phyloP scores from a whole-genome alignment of 805 yeast species.

The Suhomyces sp. region DNA sequence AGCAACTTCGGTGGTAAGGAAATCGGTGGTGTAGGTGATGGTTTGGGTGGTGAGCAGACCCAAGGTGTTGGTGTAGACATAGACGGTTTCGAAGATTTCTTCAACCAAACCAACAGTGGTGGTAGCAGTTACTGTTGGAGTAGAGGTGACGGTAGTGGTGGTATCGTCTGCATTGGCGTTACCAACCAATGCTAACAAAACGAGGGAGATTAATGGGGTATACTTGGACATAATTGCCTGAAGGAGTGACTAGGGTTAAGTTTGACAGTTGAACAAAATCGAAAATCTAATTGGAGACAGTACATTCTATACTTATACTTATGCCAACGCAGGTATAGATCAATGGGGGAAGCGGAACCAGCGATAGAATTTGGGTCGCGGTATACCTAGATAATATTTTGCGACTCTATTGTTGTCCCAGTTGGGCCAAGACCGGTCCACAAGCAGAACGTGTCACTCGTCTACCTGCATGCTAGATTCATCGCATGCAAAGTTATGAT shows the following conservation, averaged over 20 bases:
- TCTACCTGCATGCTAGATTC: too few species aligned
- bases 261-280: slow-evolving; percentile 1
- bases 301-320: slow-evolving; percentile 5
- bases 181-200: slow-evolving; percentile 10
- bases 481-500: too few species aligned
- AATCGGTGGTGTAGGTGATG: slow-evolving; percentile 17
- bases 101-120: slow-evolving; percentile 28
- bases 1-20: slow-evolving; percentile 4
- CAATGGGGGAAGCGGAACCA: too few species aligned
- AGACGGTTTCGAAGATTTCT: slow-evolving; percentile 26
- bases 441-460: too few species aligned
- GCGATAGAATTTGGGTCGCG: too few species aligned
- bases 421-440: too few species aligned
- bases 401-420: too few species aligned
- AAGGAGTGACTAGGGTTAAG: slow-evolving; percentile 4
- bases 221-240: slow-evolving; percentile 1
- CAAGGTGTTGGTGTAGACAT: slow-evolving; percentile 28
- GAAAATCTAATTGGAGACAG: neutral
- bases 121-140: slow-evolving; percentile 29
- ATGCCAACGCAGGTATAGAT: too few species aligned
- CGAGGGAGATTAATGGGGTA: neutral
- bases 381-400: too few species aligned
- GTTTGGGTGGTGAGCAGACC: slow-evolving; percentile 33
- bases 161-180: slow-evolving; percentile 18
- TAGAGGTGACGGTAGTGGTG: slow-evolving; percentile 26